phyloP scores from a whole-genome alignment of 345 rosid genomes.

The Eucalyptus tenuipes region DNA sequence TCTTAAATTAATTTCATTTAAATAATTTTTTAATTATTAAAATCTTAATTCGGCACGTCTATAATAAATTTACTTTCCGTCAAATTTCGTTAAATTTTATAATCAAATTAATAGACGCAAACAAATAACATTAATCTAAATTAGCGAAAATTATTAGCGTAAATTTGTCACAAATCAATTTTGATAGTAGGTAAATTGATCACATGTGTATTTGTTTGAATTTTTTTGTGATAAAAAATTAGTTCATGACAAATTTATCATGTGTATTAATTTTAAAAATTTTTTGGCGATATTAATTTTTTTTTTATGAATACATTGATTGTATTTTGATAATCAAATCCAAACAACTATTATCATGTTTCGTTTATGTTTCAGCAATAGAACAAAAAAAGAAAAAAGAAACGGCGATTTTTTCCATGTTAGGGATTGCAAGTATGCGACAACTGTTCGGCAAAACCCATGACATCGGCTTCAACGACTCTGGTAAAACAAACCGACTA shows the following conservation, averaged over 20 bases:
- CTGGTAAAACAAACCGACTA: not conserved
- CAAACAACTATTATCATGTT: not conserved
- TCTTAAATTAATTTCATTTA: too few species aligned
- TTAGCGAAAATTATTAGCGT: rapidly evolving
- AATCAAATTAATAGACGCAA: too few species aligned
- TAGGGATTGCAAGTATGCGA: not conserved
- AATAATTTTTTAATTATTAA: too few species aligned
- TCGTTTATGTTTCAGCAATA: not conserved
- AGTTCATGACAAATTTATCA: rapidly evolving
- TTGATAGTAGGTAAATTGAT: too few species aligned
- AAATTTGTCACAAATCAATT: too few species aligned
- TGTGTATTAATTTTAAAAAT: too few species aligned
- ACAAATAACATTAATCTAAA: rapidly evolving
- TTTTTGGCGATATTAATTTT: too few species aligned
- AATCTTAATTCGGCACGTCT: rapidly evolving
- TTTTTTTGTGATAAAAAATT: too few species aligned
- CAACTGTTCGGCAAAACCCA: not conserved
- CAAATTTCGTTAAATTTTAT: too few species aligned
- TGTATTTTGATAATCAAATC: not conserved
- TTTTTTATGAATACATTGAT: not conserved
- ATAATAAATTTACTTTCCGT: too few species aligned
- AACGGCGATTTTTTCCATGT: not conserved
- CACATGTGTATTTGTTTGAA: rapidly evolving
- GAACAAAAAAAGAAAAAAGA: not conserved
- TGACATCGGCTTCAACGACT: not conserved